phyloP scores from a whole-genome alignment of 306 rosid genomes.

The Vigna trinervia region DNA sequence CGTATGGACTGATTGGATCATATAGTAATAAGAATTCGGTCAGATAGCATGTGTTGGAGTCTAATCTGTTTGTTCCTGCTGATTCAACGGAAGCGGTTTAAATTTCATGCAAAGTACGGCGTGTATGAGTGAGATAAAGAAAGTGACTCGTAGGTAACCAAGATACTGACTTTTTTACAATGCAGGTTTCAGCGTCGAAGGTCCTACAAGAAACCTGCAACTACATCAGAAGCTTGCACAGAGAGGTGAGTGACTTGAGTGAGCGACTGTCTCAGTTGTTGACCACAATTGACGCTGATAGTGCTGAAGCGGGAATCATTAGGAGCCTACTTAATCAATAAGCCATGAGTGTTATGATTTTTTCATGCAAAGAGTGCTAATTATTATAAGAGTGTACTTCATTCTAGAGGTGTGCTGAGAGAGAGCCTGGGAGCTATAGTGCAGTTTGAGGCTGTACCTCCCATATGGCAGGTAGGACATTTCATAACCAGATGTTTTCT shows the following conservation, averaged over 20 bases:
- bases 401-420: conserved; percentile 26
- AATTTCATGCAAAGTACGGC: conserved; percentile 33
- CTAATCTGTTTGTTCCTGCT: conserved; percentile 19
- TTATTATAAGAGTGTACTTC: conserved; percentile 34
- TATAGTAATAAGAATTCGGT: conserved; percentile 6
- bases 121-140: conserved; percentile 8
- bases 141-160: conserved; percentile 4
- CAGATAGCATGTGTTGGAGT: conserved; percentile 35
- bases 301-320: conserved; percentile 91
- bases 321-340: conserved; percentile 87
- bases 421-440: conserved; percentile 16
- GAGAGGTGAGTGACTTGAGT: conserved; percentile 88
- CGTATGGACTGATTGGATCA: neutral
- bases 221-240: conserved; percentile 85
- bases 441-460: conserved; percentile 43
- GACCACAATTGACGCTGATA: conserved; percentile 87
- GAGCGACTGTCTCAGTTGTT: conserved; percentile 82
- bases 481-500: conserved; percentile 21
- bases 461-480: conserved; percentile 45
- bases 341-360: conserved; percentile 11
- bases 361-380: conserved; percentile 18
- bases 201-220: conserved; percentile 99
- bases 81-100: conserved; percentile 2
- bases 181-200: conserved; percentile 94
- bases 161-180: conserved; percentile 27